Conservation (phyloP, 139 green algal species). For the Mychonastes homosphaera region DNA sequence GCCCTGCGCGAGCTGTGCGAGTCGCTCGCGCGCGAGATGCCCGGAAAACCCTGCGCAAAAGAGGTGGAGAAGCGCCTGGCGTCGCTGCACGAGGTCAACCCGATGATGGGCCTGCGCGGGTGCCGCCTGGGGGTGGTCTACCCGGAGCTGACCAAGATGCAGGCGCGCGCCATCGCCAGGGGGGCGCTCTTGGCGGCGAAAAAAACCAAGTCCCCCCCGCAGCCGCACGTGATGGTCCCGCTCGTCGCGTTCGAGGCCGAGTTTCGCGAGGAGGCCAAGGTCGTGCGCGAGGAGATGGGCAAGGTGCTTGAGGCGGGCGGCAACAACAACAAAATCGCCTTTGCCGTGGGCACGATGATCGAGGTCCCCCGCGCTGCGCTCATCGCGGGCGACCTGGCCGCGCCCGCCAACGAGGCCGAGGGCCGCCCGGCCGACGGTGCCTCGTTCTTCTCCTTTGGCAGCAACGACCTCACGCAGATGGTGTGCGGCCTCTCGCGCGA, state of each 20-base stretch:
- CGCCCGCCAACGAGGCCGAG: conserved; percentile 61
- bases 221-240: conserved; percentile 87
- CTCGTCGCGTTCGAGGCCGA: conserved; percentile 70
- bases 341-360: conserved; percentile 82
- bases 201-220: conserved; percentile 22
- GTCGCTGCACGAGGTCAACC: conserved; percentile 68
- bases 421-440: conserved; percentile 62
- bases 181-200: too few relatives aligned
- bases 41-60: conserved; percentile 12
- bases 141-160: conserved; percentile 71
- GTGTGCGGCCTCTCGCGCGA: conserved; percentile 65
- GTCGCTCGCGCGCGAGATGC: conserved; percentile 41
- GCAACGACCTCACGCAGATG: conserved; percentile 91
- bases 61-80: conserved; percentile 47
- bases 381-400: conserved; percentile 60
- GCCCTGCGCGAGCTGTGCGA: conserved; percentile 55
- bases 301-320: not conserved
- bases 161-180: too few relatives aligned
- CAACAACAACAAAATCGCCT: conserved; percentile 15
- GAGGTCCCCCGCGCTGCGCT: conserved; percentile 79
- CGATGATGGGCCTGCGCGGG: conserved; percentile 82
- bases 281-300: conserved; percentile 24
- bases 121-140: conserved; percentile 80
- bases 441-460: conserved; percentile 90
- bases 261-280: conserved; percentile 40